Evolutionary conservation across 2,329 filamentous ascomycete genomes (phyloP), one percentile per base, ranked within the genome.

Genomic region (Acarospora socialis): DNA sequence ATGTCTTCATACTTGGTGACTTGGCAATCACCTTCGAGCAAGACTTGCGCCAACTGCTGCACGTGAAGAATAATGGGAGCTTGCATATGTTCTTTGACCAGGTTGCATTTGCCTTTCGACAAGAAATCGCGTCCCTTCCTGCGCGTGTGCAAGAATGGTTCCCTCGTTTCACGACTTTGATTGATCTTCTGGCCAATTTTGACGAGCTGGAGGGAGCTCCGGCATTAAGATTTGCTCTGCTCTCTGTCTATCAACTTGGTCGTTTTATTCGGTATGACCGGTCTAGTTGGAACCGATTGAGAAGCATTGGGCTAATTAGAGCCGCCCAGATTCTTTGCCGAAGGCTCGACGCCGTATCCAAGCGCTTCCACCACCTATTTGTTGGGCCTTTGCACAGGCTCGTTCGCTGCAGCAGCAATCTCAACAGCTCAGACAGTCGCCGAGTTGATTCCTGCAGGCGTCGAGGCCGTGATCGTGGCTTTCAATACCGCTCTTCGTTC

Each of bases 371-470:
- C 35, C 16, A 39, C 12, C 16, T 32, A 26, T 34, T 9, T 41
- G 2, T 7, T 42, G 7, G 42, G 41, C 7, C 21, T 40, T 13
- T 42, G 42, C 27, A 42, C 41, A 12, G 42, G 42, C 9, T 32
- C 28, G 9, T 37, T 44, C 22, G 34, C 42, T 20, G 41, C 41
- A 12, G 39, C 39, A 22, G 42, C 42, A n/a, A 32, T 44, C 6
- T 36, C 28, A 22, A 30, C 23, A 8, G 42, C 39, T 12, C 38
- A 35, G 23, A 39, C 29, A 7, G 9, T 40, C 8, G 15, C 33
- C 3, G 36, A 44, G 12, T 34, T 44, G 21, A 17, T 43, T 12
- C 30, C 37, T 13, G 32, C 27, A 2, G 42, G 20, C 8, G 32
- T 42, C 20, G 27, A 42, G 17, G 34, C 41, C 16, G 36, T 33